A percentile compares a stretch with the other conserved stretches of the same genome.
These are phyloP conservation scores for Aspergillus nanangensis DNA, from an alignment of 495 filamentous ascomycete genomes.

Conservation along the genomic window DNA sequence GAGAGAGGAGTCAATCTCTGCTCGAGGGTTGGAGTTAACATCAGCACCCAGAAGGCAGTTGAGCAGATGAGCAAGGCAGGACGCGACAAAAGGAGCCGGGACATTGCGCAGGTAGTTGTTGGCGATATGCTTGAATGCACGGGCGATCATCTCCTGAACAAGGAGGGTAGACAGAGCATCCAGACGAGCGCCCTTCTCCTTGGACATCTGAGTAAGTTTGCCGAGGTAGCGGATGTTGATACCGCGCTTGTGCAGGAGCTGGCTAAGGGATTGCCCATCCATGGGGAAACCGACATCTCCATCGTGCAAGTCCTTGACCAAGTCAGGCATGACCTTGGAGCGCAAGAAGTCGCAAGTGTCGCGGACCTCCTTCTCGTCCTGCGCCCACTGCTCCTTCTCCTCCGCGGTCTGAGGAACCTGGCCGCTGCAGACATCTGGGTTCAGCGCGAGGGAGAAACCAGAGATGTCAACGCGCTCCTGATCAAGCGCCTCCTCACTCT, in stretches of 20 bases:
- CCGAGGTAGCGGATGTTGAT: constrained; percentile 97
- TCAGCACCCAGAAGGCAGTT: constrained; percentile 86
- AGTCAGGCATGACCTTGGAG: constrained; percentile 65
- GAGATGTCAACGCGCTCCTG: constrained; percentile 74
- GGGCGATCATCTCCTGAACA: constrained; percentile 86
- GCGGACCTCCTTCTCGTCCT: constrained; percentile 86
- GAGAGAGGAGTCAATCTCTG: constrained; percentile 72
- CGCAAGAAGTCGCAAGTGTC: constrained; percentile 76
- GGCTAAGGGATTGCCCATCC: constrained; percentile 87
- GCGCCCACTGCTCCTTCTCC: constrained; percentile 77
- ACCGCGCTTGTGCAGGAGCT: constrained; percentile 91
- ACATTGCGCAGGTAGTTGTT: constrained; percentile 74
- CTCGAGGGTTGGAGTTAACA: constrained; percentile 69
- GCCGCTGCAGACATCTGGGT: constrained; percentile 93
- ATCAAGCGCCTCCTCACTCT: constrained; percentile 32
- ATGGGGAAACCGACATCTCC: constrained; percentile 96
- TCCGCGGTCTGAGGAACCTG: constrained; percentile 86
- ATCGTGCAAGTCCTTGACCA: constrained; percentile 80
- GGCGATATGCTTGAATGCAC: constrained; percentile 90
- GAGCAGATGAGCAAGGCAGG: constrained; percentile 80
- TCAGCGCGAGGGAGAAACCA: constrained; percentile 80
- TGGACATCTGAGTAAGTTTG: constrained; percentile 65
- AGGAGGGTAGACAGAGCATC: constrained; percentile 70
- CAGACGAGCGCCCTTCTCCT: constrained; percentile 63
- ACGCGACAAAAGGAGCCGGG: constrained; percentile 69